A percentile compares a stretch with the other conserved stretches of the same genome.
Evolutionary conservation across 768 basidiomycete genomes (phyloP).

Genomic region (Naganishia vaughanmartiniae): DNA sequence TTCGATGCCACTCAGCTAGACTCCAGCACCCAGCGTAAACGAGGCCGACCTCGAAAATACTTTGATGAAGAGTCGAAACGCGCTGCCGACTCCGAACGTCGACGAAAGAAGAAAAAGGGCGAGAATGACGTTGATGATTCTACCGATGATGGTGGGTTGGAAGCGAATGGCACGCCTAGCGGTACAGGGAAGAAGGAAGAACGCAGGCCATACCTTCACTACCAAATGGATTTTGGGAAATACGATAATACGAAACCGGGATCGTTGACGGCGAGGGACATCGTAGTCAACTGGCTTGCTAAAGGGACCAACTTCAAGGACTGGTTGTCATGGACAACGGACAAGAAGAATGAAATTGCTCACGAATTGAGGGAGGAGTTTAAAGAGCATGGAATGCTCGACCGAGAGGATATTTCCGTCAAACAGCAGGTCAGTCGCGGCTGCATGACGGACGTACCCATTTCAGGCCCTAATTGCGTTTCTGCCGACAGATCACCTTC

Average conservation of each 20-base stretch:
- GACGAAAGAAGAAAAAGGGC: background rate
- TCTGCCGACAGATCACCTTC: background rate
- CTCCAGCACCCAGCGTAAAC: background rate
- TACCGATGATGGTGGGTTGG: background rate
- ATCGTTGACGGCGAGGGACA: conserved; percentile 15
- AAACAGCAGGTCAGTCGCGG: conserved; percentile 16
- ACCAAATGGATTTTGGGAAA: conserved; percentile 11
- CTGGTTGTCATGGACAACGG: conserved; percentile 7
- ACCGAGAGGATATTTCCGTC: background rate
- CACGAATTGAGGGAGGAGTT: conserved; percentile 3
- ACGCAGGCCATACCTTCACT: background rate
- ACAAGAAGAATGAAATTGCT: conserved; percentile 1
- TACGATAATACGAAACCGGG: conserved; percentile 14
- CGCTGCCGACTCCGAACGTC: background rate
- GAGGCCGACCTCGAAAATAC: conserved; percentile 1
- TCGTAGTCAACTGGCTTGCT: conserved; percentile 15
- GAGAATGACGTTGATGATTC: background rate
- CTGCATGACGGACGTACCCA: too few species aligned
- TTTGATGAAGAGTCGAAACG: conserved; percentile 7
- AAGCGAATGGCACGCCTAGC: background rate
- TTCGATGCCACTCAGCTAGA: background rate
- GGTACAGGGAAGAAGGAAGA: conserved; percentile 1
- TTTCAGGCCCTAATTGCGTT: background rate
- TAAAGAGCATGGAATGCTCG: conserved; percentile 14
- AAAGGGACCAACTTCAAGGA: background rate